Conservation (phyloP, 2,329 filamentous ascomycete genomes). For the Teratosphaeriaceae sp. region DNA sequence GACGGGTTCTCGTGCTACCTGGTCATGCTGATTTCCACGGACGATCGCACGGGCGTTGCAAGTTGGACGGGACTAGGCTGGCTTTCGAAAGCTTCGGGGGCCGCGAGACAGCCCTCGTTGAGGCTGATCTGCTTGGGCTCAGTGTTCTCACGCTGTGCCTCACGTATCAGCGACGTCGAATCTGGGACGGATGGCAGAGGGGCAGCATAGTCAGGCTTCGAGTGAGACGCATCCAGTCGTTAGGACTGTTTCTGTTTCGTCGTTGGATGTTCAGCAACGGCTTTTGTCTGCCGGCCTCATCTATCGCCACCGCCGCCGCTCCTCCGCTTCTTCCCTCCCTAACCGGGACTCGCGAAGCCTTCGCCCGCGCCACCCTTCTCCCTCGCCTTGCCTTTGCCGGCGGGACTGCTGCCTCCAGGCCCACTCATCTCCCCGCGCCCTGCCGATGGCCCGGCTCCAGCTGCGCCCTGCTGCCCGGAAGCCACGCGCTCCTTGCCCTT, state of each 20-base stretch:
- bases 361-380: background rate
- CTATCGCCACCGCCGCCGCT: too few relatives aligned
- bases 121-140: background rate
- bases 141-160: too few relatives aligned
- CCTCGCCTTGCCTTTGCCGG: background rate
- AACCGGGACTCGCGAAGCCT: too few relatives aligned
- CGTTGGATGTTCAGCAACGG: too few relatives aligned
- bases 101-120: background rate
- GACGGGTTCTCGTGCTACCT: background rate
- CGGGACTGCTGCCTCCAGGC: background rate
- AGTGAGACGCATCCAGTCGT: too few relatives aligned
- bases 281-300: too few relatives aligned
- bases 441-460: background rate
- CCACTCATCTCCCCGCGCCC: background rate
- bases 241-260: too few relatives aligned
- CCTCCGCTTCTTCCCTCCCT: too few relatives aligned
- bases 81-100: background rate
- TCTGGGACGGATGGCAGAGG: too few relatives aligned
- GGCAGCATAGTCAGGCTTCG: too few relatives aligned
- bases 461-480: constrained; percentile 1
- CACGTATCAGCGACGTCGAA: too few relatives aligned
- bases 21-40: background rate
- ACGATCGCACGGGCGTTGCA: background rate
- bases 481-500: constrained; percentile 14
- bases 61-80: background rate